A percentile compares a stretch with the other conserved stretches of the same genome.
These are phyloP conservation scores for Coemansia sp. DNA, from an alignment of 192 early-diverging fungal genomes.

Conservation along the genomic window DNA sequence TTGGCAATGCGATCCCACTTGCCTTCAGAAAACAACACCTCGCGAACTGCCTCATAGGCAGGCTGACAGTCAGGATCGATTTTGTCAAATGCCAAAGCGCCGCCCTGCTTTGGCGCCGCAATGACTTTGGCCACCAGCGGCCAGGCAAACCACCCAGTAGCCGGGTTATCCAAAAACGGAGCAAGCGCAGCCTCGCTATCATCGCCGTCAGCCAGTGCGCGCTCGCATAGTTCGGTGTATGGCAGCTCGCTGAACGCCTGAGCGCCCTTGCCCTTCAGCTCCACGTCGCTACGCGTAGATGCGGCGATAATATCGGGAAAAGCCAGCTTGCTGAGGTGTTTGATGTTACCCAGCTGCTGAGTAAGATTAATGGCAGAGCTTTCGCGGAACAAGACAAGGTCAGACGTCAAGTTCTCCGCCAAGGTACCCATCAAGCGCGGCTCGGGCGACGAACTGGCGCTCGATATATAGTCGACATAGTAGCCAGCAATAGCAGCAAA, in stretches of 20 bases:
- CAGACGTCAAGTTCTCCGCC: conserved; percentile 63
- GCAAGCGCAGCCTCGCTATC: background rate
- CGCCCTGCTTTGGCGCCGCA: conserved; percentile 27
- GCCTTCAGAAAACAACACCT: conserved; percentile 51
- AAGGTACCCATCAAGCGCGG: conserved; percentile 59
- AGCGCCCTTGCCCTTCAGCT: background rate
- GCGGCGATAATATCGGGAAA: conserved; percentile 6
- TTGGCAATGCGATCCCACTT: conserved; percentile 71
- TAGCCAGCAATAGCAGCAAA: conserved; percentile 78
- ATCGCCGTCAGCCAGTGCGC: conserved; percentile 32
- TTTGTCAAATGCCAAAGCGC: conserved; percentile 41
- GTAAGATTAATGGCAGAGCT: conserved; percentile 62
- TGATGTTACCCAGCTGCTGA: conserved; percentile 67
- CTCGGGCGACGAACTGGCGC: conserved; percentile 60
- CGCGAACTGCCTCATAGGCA: conserved; percentile 58
- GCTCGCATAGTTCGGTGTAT: conserved; percentile 36
- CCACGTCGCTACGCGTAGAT: conserved; percentile 12
- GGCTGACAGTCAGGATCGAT: conserved; percentile 61
- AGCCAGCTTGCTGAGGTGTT: conserved; percentile 55
- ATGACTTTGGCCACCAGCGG: conserved; percentile 63
- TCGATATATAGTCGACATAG: conserved; percentile 72
- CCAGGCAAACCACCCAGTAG: conserved; percentile 83
- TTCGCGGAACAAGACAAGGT: conserved; percentile 71
- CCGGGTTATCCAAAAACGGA: conserved; percentile 53
- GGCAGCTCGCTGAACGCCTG: background rate